Conservation (phyloP, 148 eudicot species). For the Silene latifolia region DNA sequence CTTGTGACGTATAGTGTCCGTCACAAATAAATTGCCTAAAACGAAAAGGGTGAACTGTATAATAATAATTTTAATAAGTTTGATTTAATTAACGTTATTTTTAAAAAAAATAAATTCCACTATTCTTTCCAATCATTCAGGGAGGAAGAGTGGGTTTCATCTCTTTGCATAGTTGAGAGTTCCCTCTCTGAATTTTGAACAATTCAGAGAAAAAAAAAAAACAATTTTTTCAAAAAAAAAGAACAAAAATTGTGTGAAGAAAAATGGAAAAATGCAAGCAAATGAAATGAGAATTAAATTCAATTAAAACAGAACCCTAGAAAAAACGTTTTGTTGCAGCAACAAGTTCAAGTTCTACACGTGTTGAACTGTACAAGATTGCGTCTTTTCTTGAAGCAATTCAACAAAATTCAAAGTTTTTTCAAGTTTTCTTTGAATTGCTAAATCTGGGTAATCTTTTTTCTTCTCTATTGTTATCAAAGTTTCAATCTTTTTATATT, state of each 20-base stretch:
- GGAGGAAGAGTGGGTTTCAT: constrained; percentile 13
- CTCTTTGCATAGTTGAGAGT: neutral
- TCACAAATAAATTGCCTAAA: too few relatives aligned
- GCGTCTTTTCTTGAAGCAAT: neutral
- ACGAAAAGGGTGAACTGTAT: neutral
- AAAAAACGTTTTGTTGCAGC: neutral
- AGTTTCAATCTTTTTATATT: neutral
- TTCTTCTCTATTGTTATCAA: too few relatives aligned
- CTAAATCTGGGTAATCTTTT: constrained; percentile 17
- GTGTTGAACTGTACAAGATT: neutral
- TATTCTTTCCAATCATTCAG: constrained; percentile 23
- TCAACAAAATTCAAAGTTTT: neutral
- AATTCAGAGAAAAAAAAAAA: neutral
- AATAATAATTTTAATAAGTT: neutral
- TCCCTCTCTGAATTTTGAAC: constrained; percentile 25
- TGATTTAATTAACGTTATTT: too few relatives aligned
- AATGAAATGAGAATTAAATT: neutral
- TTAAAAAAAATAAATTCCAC: neutral
- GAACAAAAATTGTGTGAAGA: neutral
- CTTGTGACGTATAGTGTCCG: too few relatives aligned
- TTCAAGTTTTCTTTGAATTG: neutral
- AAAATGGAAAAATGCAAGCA: neutral
- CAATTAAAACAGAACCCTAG: neutral
- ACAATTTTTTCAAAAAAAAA: neutral
- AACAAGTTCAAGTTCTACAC: neutral